Base-by-base conservation (phyloP, 208 protist species). In the Porcisia hertigi region DNA sequence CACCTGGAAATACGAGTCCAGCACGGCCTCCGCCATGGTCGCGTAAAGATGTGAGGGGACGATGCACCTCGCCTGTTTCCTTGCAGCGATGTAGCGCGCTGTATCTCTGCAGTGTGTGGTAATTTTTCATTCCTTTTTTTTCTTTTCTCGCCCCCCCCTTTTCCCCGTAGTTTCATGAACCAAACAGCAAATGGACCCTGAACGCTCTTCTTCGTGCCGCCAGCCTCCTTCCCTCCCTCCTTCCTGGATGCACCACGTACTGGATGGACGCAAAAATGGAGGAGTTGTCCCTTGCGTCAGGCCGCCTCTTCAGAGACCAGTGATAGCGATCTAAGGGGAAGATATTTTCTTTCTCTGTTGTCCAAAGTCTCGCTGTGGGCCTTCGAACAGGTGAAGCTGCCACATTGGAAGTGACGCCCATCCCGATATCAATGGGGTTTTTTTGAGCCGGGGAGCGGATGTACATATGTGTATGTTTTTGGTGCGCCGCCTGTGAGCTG, bases 1-100 rank as follows among this genome's bases (percentile, higher is more conserved):
- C 77, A 94, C 90, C 63, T 97, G 93, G 93, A 94, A 94, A 87
- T 96, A 96, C 84, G 92, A 96, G 82, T 88, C 92, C 81, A 87
- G 73, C 85, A 88, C 88, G 18, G 84, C 90, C 39, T 86, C 91
- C 53, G 81, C 86, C 23, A 85, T 88, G 79, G 82, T 85, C n/a
- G 84, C 86, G 23, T 96, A 92, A 89, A 25, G 18, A 30, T 60
- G 12, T 25, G 25, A 63, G 52, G 20, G 25, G 39, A n/a, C 18
- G 55, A 34, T 8, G 7, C 69, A 39, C 39, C 9, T 39, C 36
- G 3, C 11, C 23, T 0, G 65, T n/a, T 39, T 8, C 5, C 16
- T 5, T 54, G 34, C 20, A 34, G 11, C 45, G 30, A 34, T 16
- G n/a, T 36, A 36, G 36, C 14, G 41, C 12, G 11, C 7, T 9